These are phyloP conservation scores for Grigorovia yakushimaensis DNA, from an alignment of 805 yeast species.

Conservation along the genomic window DNA sequence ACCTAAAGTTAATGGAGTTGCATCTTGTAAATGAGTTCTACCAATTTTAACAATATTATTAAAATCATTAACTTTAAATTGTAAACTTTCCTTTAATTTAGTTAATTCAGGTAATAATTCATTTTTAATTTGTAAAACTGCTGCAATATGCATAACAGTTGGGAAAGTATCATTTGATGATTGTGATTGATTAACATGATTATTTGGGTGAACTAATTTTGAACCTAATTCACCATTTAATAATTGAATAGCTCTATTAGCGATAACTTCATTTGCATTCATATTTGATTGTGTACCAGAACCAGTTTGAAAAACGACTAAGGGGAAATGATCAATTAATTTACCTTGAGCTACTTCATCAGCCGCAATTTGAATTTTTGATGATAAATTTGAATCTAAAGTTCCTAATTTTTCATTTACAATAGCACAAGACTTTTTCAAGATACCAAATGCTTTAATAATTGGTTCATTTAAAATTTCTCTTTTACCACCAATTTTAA, in stretches of 20 bases:
- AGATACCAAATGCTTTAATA: constrained; percentile 82
- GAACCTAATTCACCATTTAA: constrained; percentile 90
- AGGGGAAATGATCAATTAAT: constrained; percentile 88
- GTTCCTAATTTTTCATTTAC: constrained; percentile 77
- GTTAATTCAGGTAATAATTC: constrained; percentile 73
- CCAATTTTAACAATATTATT: constrained; percentile 90
- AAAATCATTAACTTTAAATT: constrained; percentile 74
- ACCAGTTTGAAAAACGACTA: constrained; percentile 98
- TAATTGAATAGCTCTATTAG: constrained; percentile 94
- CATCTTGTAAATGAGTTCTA: constrained; percentile 98
- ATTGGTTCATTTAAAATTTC: constrained; percentile 90
- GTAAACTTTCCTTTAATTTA: constrained; percentile 67
- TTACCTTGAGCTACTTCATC: constrained; percentile 91
- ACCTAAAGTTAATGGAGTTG: constrained; percentile 94
- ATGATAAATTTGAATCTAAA: constrained; percentile 73
- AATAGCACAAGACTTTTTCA: constrained; percentile 90
- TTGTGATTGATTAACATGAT: constrained; percentile 96
- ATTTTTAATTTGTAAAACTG: constrained; percentile 76
- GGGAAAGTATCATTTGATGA: constrained; percentile 99
- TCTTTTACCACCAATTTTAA: constrained; percentile 87
- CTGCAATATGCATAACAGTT: constrained; percentile 99
- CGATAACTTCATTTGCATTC: constrained; percentile 98
- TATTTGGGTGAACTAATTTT: constrained; percentile 93
- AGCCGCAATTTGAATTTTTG: constrained; percentile 87
- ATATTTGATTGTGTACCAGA: constrained; percentile 98